Evolutionary conservation across 2,329 filamentous ascomycete genomes (phyloP).

Genomic region (Colletotrichum tabaci): DNA sequence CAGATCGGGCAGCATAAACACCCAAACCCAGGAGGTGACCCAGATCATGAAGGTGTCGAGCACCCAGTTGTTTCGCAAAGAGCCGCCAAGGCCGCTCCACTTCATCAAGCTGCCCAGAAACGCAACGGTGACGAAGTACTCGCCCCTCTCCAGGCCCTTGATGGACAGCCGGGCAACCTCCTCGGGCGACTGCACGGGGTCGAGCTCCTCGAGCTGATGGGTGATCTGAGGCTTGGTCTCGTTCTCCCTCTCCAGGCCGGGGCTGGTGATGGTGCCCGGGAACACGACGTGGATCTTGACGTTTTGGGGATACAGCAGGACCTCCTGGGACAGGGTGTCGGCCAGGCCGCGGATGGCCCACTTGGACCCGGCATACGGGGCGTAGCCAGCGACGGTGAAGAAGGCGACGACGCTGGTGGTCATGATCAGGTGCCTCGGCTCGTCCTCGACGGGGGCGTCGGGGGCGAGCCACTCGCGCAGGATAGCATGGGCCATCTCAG

Average conservation of each 20-base stretch:
- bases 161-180: constrained; percentile 81
- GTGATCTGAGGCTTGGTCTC: constrained; percentile 85
- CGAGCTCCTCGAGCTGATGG: constrained; percentile 83
- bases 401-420: constrained; percentile 85
- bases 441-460: constrained; percentile 58
- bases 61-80: constrained; percentile 71
- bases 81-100: constrained; percentile 69
- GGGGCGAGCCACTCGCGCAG: constrained; percentile 80
- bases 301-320: constrained; percentile 87
- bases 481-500: constrained; percentile 87
- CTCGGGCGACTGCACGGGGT: constrained; percentile 84
- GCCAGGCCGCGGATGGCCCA: constrained; percentile 86
- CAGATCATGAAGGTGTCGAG: constrained; percentile 69
- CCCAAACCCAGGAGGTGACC: constrained; percentile 69
- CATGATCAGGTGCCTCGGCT: constrained; percentile 86
- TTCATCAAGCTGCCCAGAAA: constrained; percentile 82
- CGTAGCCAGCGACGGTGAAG: constrained; percentile 85
- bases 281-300: constrained; percentile 87
- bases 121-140: constrained; percentile 84
- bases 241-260: constrained; percentile 84
- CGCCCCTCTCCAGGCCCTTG: constrained; percentile 81
- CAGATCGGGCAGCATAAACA: constrained; percentile 70
- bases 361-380: constrained; percentile 87
- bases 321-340: constrained; percentile 87
- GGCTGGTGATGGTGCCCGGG: constrained; percentile 85